A percentile compares a stretch with the other conserved stretches of the same genome.
These are phyloP conservation scores for Fusarium protoensiforme DNA, from an alignment of 2,329 filamentous ascomycete genomes.

Conservation along the genomic window DNA sequence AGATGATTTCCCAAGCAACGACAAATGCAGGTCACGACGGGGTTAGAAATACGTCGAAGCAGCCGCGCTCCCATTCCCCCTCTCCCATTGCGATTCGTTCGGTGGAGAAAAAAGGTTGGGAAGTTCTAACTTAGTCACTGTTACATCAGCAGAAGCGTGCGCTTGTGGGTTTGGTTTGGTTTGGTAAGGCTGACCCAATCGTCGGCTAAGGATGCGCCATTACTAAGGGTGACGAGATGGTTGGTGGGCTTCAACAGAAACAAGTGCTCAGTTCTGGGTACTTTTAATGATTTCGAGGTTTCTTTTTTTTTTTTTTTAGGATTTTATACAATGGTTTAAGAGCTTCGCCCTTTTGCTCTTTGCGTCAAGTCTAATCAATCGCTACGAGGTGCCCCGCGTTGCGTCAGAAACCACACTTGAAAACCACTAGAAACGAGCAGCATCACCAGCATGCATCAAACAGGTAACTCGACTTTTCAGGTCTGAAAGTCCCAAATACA, in stretches of 20 bases:
- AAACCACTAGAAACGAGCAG: background rate
- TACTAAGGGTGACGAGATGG: slow-evolving; percentile 29
- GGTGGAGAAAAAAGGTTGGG: slow-evolving; percentile 10
- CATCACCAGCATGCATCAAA: background rate
- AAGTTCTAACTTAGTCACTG: slow-evolving; percentile 37
- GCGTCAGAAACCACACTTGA: background rate
- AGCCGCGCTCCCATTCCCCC: slow-evolving; percentile 8
- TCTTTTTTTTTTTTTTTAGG: no score
- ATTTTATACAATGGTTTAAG: no score
- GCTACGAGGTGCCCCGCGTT: background rate
- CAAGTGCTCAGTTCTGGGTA: background rate
- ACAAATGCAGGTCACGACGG: slow-evolving; percentile 22
- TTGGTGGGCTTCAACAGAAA: background rate
- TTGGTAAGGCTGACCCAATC: slow-evolving; percentile 38
- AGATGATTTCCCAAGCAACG: slow-evolving; percentile 23
- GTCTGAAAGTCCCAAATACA: background rate
- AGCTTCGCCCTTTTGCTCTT: background rate
- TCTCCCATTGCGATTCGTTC: background rate
- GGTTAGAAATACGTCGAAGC: slow-evolving; percentile 34
- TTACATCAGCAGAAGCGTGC: slow-evolving; percentile 40
- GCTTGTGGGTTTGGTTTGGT: slow-evolving; percentile 3
- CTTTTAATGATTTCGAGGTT: no score
- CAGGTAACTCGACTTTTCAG: background rate
- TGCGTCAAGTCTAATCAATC: background rate
- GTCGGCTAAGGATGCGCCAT: slow-evolving; percentile 23